These are phyloP conservation scores for Penicillium verrucosum DNA, from an alignment of 2,329 filamentous ascomycete species.

Conservation along the genomic window DNA sequence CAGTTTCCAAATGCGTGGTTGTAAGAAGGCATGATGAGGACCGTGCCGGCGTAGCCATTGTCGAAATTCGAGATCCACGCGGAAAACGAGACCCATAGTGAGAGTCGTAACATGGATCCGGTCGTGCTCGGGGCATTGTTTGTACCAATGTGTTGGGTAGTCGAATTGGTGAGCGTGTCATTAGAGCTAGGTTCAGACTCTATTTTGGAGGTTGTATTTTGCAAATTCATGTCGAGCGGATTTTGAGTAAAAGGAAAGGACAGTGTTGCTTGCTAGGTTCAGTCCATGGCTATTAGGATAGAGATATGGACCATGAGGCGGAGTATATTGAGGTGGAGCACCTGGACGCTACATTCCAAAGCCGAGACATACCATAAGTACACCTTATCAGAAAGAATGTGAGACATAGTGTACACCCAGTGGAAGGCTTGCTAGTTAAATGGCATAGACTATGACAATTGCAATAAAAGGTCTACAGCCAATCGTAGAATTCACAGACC, in stretches of 20 bases:
- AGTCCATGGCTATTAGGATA: background rate
- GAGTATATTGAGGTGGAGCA: background rate
- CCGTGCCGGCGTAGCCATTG: slow-evolving; percentile 23
- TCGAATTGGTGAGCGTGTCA: background rate
- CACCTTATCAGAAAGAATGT: slow-evolving; percentile 17
- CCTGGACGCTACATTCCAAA: slow-evolving; percentile 14
- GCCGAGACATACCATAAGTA: slow-evolving; percentile 14
- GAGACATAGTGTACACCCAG: background rate
- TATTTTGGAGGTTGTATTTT: background rate
- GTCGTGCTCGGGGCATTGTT: slow-evolving; percentile 11
- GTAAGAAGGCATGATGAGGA: slow-evolving; percentile 27
- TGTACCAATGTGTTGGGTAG: background rate
- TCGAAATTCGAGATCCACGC: slow-evolving; percentile 28
- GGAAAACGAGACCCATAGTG: slow-evolving; percentile 22
- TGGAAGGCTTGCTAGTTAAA: slow-evolving; percentile 3
- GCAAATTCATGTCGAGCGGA: background rate
- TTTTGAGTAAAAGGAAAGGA: background rate
- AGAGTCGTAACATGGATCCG: slow-evolving; percentile 19
- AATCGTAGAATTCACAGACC: background rate
- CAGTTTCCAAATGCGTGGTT: slow-evolving; percentile 24
- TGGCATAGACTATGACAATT: background rate
- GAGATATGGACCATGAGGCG: background rate
- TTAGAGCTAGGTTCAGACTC: slow-evolving; percentile 4
- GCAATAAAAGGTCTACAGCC: accelerated
- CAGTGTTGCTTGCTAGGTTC: no score